Evolutionary conservation across 2,329 filamentous ascomycete genomes (phyloP).

Genomic region (Parastagonospora nodorum): DNA sequence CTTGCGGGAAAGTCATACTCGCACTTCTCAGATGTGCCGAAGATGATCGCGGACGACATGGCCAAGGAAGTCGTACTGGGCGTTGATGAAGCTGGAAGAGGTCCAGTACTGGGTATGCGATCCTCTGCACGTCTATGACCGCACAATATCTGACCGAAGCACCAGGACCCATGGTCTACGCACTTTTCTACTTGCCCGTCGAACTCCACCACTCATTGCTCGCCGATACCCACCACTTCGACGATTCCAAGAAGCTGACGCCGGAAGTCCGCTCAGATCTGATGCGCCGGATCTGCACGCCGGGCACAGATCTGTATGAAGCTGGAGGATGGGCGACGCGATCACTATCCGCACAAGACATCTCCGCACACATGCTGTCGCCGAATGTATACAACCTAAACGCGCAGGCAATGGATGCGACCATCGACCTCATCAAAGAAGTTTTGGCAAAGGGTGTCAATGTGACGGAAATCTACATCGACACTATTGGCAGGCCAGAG

Average conservation of each 20-base stretch:
- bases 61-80: conserved; percentile 75
- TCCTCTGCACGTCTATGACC: conserved; percentile 35
- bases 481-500: conserved; percentile 85
- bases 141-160: conserved; percentile 17
- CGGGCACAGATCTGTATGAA: conserved; percentile 60
- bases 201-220: conserved; percentile 73
- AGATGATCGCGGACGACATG: conserved; percentile 48
- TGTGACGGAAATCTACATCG: conserved; percentile 87
- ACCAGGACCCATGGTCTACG: conserved; percentile 71
- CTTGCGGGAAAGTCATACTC: conserved; percentile 54
- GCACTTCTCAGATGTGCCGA: conserved; percentile 53
- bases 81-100: conserved; percentile 91
- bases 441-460: conserved; percentile 81
- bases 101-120: conserved; percentile 79
- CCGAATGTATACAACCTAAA: conserved; percentile 83
- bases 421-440: conserved; percentile 77
- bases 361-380: conserved; percentile 76
- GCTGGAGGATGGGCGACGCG: conserved; percentile 84
- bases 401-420: conserved; percentile 92
- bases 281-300: conserved; percentile 72
- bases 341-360: conserved; percentile 81
- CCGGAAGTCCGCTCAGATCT: conserved; percentile 76
- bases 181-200: conserved; percentile 71
- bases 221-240: conserved; percentile 79
- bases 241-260: conserved; percentile 93